Evolutionary conservation across 1,284 basidiomycete species (phyloP).

Genomic region (Tylopilus sp.): DNA sequence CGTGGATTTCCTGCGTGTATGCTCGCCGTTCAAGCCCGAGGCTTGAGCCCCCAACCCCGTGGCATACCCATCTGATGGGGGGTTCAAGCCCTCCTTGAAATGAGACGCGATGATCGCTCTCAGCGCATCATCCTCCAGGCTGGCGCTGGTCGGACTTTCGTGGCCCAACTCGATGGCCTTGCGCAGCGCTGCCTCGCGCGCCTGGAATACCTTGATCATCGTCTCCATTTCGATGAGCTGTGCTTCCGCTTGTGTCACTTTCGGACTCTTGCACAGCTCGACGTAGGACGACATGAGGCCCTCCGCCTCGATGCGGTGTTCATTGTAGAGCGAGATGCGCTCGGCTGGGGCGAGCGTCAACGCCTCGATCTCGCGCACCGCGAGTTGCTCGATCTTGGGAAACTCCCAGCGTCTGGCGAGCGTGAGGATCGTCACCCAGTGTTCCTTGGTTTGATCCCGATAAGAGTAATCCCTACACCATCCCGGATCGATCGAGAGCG

Average conservation of each 20-base stretch:
- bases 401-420: constrained; percentile 45
- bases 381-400: constrained; percentile 29
- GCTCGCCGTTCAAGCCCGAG: constrained; percentile 15
- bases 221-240: constrained; percentile 67
- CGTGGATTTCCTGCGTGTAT: not conserved
- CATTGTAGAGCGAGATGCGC: constrained; percentile 50
- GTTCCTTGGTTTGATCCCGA: constrained; percentile 18
- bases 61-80: constrained; percentile 28
- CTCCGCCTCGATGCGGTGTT: constrained; percentile 47
- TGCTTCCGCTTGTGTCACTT: constrained; percentile 62
- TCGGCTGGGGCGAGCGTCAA: constrained; percentile 48
- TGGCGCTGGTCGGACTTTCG: constrained; percentile 54
- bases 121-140: constrained; percentile 51
- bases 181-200: constrained; percentile 66
- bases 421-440: constrained; percentile 42
- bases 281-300: constrained; percentile 48
- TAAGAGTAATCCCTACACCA: constrained; percentile 38
- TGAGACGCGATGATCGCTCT: constrained; percentile 43
- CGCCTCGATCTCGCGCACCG: constrained; percentile 41
- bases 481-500: not conserved
- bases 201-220: constrained; percentile 64
- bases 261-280: constrained; percentile 56
- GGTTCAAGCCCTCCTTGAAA: constrained; percentile 28
- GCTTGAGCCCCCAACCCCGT: constrained; percentile 35
- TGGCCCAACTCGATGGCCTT: constrained; percentile 47